Conservation (phyloP, 164 flowering plant genomes). For the Amborella trichopoda region DNA sequence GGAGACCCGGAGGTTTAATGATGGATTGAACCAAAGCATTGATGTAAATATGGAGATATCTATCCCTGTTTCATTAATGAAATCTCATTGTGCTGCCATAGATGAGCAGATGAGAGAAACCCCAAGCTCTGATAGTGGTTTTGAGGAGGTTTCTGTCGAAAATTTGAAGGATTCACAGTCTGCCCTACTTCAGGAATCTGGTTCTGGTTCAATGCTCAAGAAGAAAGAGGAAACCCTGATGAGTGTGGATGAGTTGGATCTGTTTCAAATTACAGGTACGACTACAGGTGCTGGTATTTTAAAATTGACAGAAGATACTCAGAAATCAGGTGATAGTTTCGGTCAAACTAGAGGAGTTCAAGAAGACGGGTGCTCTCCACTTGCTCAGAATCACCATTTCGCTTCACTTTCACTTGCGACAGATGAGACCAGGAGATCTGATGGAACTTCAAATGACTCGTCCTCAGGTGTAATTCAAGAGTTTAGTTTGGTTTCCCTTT, state of each 20-base stretch:
- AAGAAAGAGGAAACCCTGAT: constrained; percentile 11
- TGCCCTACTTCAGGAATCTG: constrained; percentile 1
- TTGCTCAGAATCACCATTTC: too few species aligned
- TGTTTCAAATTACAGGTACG: too few species aligned
- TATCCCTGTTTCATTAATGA: not conserved
- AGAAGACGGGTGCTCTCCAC: too few species aligned
- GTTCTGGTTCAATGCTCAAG: not conserved
- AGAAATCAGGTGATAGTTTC: too few species aligned
- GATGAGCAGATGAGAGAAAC: constrained; percentile 6
- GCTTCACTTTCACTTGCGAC: too few species aligned
- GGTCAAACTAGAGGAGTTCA: too few species aligned
- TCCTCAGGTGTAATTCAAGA: too few species aligned
- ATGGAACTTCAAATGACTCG: too few species aligned
- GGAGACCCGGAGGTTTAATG: constrained; percentile 6
- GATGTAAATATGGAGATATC: constrained; percentile 1
- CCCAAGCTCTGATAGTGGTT: constrained; percentile 3
- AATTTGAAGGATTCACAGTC: constrained; percentile 5
- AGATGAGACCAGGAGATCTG: too few species aligned
- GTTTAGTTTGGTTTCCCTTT: too few species aligned
- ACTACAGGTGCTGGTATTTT: too few species aligned
- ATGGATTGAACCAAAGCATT: constrained; percentile 15
- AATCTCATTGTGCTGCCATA: not conserved
- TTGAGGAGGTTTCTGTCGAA: constrained; percentile 8
- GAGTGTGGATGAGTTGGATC: constrained; percentile 6
- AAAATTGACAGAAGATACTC: constrained; percentile 5